Evolutionary conservation across 441 rosid species (phyloP), one percentile per base, ranked within the genome.

Genomic region (Sinapis alba): DNA sequence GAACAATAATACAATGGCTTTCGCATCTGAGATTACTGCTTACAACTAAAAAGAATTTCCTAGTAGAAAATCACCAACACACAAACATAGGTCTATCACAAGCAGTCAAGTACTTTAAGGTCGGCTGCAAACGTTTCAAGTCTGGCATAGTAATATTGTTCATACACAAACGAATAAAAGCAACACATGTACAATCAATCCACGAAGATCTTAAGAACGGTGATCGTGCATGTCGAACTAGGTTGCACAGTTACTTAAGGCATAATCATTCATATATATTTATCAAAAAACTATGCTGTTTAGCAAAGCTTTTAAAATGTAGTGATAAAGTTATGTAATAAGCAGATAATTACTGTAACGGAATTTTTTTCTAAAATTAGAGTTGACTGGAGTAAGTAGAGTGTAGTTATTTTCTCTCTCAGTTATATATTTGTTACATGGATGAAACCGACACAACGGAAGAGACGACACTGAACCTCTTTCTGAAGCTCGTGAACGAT

Each of bases 141-240:
- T 89, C 92, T 57, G 80, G 86, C 51, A 94, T 96, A 70, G 97
- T 92, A 85, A 79, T 89, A 92, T 81, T 89, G 94, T 69, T 92
- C 98, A 98, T 94, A 73, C 56, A 83, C 43, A 50, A 15, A n/a
- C 47, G 15, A 41, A 15, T 28, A 45, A 41, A 41, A 41, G 50
- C 50, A 41, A 41, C 2, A 41, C 50, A 41, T 41, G 7, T 28
- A 41, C 50, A 38, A n/a, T 41, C 6, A 12, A 41, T 41, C 47
- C 47, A 41, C 45, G 11, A 38, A 38, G 45, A 38, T 38, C n/a
- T 38, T 38, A 38, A 38, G 45, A 38, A 38, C 16, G 7, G 47
- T 24, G 27, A 24, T 1, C 27, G 27, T 24, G 3, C 27, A 24
- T 24, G 27, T 24, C 27, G 27, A 24, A 24, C 27, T 24, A 3